Base-by-base conservation (phyloP, 768 basidiomycete species). In the Auriscalpium microsporum region DNA sequence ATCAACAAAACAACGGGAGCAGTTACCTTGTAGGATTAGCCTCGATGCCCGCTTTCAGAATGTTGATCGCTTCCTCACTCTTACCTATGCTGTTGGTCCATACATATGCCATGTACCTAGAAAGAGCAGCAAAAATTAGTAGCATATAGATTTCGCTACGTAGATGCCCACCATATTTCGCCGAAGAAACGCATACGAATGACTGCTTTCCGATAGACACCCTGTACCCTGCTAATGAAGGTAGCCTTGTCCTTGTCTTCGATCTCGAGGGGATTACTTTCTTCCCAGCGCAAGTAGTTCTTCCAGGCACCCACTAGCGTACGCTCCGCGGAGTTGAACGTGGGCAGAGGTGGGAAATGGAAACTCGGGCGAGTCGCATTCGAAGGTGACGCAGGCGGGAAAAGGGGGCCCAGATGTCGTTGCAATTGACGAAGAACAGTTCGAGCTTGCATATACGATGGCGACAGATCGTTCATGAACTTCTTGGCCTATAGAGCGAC, bases 381-480 rank as follows among this genome's bases (percentile, higher is more conserved):
- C 3, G 80, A 75, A 10, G 75, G 69, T 8, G 76, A 73, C 48
- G 72, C 63, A 1, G 79, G 73, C 7, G 71, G 78, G 61, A 83
- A 83, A 11, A 96, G 73, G 0, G 78, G 74, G 10, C 78, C 79
- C 38, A 80, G 73, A 45, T 90, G 78, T 58, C 87, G 81, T 54
- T 83, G 75, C 17, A 99, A 75, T 63, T 93, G 87, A 54, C 90
- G 87, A 34, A 94, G 80, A 1, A 87, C 86, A 0, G 89, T 86
- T 13, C 94, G 85, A 0, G 96, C 95, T 65, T 95, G 94, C 90
- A 97, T 94, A 67, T 97, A 88, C 2, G 87, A 82, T 7, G 93
- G 90, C 2, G 90, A 89, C n/a, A 91, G 78, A 70, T 97, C 94
- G 54, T 82, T 77, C 74, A 97, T 84, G 71, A 97, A 94, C 66